Evolutionary conservation across 768 basidiomycete genomes (phyloP).

Genomic region (Dendrothele bispora): DNA sequence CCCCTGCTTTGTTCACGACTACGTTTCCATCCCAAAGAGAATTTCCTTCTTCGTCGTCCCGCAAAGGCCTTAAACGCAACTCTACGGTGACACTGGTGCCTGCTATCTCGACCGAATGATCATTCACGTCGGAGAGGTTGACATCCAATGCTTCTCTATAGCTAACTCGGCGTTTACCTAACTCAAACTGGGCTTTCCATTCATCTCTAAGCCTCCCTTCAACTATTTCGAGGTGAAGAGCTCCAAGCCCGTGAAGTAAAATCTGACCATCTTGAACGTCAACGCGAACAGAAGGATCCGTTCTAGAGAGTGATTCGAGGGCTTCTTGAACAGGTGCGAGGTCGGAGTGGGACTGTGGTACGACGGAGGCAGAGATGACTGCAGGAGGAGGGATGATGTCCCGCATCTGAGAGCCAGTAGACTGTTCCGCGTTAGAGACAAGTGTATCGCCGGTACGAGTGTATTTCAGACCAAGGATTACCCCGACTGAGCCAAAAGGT

Average conservation of each 20-base stretch:
- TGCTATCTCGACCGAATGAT: constrained; percentile 53
- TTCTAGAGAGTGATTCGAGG: constrained; percentile 69
- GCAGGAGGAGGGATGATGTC: constrained; percentile 78
- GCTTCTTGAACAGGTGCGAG: constrained; percentile 77
- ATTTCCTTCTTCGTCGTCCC: constrained; percentile 58
- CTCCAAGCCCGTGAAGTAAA: constrained; percentile 80
- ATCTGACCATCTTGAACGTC: constrained; percentile 83
- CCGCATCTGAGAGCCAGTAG: constrained; percentile 44
- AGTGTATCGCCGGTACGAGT: constrained; percentile 90
- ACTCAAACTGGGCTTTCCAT: constrained; percentile 76
- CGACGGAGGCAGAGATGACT: constrained; percentile 81
- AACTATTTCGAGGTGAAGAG: constrained; percentile 86
- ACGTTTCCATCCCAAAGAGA: constrained; percentile 77
- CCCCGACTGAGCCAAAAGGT: constrained; percentile 81
- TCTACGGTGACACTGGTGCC: constrained; percentile 58
- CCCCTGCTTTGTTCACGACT: constrained; percentile 56
- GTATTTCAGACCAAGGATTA: constrained; percentile 77
- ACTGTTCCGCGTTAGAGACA: constrained; percentile 47
- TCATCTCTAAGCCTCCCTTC: constrained; percentile 80
- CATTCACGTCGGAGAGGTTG: constrained; percentile 25
- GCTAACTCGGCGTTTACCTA: constrained; percentile 76
- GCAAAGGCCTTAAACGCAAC: constrained; percentile 55
- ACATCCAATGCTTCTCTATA: constrained; percentile 66
- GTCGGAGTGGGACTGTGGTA: constrained; percentile 80
- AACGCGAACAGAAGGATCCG: constrained; percentile 84